A percentile compares a stretch with the other conserved stretches of the same genome.
Conservation (phyloP, 164 flowering plant genomes). For the Stephania japonica region DNA sequence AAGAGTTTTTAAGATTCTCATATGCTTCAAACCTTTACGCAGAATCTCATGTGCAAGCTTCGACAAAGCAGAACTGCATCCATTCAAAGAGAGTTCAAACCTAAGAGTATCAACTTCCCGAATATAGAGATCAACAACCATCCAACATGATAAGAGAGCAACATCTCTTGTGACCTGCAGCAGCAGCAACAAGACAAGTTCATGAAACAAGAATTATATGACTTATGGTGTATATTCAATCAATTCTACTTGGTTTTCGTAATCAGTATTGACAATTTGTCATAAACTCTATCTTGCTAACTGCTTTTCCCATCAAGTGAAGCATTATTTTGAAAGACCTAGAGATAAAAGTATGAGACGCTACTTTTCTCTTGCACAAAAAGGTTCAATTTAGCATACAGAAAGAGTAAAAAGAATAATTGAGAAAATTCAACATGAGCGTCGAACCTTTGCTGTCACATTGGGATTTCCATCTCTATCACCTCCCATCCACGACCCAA, state of each 20-base stretch:
- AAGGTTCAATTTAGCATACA: background rate
- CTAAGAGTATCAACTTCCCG: constrained; percentile 83
- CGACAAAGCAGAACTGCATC: constrained; percentile 53
- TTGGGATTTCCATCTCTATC: constrained; percentile 99
- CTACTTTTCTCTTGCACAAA: background rate
- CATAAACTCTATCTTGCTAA: background rate
- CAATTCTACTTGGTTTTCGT: background rate
- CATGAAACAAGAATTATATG: background rate
- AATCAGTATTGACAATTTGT: background rate
- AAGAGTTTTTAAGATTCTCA: background rate
- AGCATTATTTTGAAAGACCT: background rate
- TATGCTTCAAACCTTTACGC: constrained; percentile 48
- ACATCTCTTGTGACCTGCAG: constrained; percentile 88
- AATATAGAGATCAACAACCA: constrained; percentile 86
- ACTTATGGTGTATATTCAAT: background rate
- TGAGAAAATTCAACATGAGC: background rate
- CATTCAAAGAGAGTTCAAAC: constrained; percentile 89
- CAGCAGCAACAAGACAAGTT: constrained; percentile 8
- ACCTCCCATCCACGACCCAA: constrained; percentile 99
- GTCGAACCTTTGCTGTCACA: constrained; percentile 79
- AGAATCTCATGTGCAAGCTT: constrained; percentile 65
- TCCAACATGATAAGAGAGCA: constrained; percentile 89
- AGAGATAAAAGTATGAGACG: background rate
- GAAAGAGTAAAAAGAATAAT: background rate
- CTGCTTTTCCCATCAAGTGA: background rate